phyloP scores from a whole-genome alignment of 2,329 filamentous ascomycete genomes.

The Cephalotrichum gorgonifer region DNA sequence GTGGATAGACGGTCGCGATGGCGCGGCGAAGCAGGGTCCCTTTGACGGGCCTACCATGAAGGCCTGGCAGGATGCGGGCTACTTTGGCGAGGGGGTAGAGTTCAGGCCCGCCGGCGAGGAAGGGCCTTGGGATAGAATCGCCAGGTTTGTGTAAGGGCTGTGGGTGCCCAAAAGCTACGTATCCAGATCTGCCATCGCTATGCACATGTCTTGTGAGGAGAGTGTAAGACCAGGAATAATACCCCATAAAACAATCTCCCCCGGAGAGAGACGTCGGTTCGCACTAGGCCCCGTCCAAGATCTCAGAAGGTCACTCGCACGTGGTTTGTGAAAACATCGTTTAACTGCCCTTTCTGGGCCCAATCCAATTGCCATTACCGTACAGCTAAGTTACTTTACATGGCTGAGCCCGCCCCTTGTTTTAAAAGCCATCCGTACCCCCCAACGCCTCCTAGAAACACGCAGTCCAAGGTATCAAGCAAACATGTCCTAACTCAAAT shows the following conservation, averaged over 20 bases:
- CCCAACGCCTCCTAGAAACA: conserved; percentile 4
- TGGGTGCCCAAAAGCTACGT: conserved; percentile 5
- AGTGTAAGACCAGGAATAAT: not conserved
- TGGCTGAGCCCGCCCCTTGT: conserved; percentile 5
- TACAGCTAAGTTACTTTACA: conserved; percentile 3
- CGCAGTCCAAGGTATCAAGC: conserved; percentile 5
- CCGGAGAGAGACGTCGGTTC: no score
- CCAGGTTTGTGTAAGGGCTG: conserved; percentile 35
- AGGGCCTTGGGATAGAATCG: conserved; percentile 40
- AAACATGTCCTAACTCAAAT: conserved; percentile 25
- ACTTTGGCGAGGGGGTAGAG: conserved; percentile 85
- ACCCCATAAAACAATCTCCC: not conserved
- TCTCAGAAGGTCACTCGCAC: not conserved
- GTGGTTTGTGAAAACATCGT: not conserved
- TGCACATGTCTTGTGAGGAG: not conserved
- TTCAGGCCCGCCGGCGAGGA: conserved; percentile 52
- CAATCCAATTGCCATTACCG: not conserved
- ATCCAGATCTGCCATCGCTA: not conserved
- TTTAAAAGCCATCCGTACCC: conserved; percentile 6
- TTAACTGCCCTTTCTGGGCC: not conserved
- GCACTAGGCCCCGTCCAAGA: no score
- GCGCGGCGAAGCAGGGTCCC: conserved; percentile 69
- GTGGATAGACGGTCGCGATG: conserved; percentile 83
- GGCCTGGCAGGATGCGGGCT: conserved; percentile 83
- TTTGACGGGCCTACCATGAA: conserved; percentile 81